Conservation (phyloP, 78 protist species). For the Dictyostelium firmibasis region DNA sequence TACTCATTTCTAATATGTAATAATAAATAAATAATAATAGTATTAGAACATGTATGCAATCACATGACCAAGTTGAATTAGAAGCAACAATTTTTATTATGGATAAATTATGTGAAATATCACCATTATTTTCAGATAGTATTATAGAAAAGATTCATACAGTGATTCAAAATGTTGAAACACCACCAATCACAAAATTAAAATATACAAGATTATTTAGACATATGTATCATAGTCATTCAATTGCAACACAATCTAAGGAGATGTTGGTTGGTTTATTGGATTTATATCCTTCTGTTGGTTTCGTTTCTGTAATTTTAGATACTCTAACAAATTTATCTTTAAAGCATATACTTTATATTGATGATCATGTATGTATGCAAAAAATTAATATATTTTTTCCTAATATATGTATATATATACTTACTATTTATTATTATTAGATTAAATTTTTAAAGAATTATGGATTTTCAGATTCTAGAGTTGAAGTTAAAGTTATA, state of each 20-base stretch:
- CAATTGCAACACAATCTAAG: conserved; percentile 51
- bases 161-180: conserved; percentile 52
- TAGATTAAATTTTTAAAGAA: conserved; percentile 38
- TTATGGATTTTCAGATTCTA: conserved; percentile 31
- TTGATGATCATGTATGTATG: conserved; percentile 52
- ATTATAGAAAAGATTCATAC: conserved; percentile 53
- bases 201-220: conserved; percentile 52
- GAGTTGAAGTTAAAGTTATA: conserved; percentile 31
- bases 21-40: not conserved
- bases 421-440: not conserved
- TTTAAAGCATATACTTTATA: conserved; percentile 34
- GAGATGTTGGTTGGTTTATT: conserved; percentile 39
- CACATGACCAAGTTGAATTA: conserved; percentile 69
- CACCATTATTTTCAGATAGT: conserved; percentile 77
- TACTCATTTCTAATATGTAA: not conserved
- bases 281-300: conserved; percentile 53
- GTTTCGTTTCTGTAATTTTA: conserved; percentile 3
- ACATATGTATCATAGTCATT: conserved; percentile 72
- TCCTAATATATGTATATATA: not conserved
- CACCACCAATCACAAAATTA: conserved; percentile 55
- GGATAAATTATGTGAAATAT: conserved; percentile 67
- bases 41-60: conserved; percentile 49
- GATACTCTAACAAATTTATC: conserved; percentile 52
- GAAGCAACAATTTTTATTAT: conserved; percentile 44
- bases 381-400: too few relatives aligned